A percentile compares a stretch with the other conserved stretches of the same genome.
These are phyloP conservation scores for Coemansia sp. DNA, from an alignment of 192 early-diverging fungal genomes.

Conservation along the genomic window DNA sequence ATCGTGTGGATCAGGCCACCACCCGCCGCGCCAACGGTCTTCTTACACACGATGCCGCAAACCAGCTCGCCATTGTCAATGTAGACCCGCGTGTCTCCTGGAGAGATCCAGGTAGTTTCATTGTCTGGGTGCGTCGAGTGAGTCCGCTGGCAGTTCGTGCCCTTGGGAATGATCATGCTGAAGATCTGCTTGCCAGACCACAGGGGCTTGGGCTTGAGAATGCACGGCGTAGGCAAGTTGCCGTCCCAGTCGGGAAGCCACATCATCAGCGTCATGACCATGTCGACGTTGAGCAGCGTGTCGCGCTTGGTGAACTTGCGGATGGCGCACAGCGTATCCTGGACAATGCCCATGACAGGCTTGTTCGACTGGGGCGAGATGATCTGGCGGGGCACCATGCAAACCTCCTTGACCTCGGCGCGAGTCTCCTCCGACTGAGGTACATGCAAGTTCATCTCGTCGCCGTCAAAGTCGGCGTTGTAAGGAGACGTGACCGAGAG, in stretches of 20 bases:
- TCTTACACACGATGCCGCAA: slow-evolving; percentile 93
- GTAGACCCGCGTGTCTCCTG: slow-evolving; percentile 86
- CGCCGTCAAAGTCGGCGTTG: slow-evolving; percentile 99
- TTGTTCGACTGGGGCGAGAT: slow-evolving; percentile 96
- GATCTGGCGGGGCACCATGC: slow-evolving; percentile 97
- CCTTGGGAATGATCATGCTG: slow-evolving; percentile 87
- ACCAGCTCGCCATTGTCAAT: slow-evolving; percentile 92
- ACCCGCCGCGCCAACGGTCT: slow-evolving; percentile 82
- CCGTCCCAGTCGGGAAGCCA: slow-evolving; percentile 98
- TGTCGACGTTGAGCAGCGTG: slow-evolving; percentile 78
- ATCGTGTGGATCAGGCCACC: slow-evolving; percentile 93
- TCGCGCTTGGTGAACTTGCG: slow-evolving; percentile 95
- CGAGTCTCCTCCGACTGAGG: slow-evolving; percentile 96
- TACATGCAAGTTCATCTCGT: slow-evolving; percentile 99
- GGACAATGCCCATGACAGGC: slow-evolving; percentile 99
- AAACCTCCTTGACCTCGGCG: slow-evolving; percentile 93
- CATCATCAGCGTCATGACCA: slow-evolving; percentile 95
- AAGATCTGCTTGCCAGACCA: slow-evolving; percentile 99
- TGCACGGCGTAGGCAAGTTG: slow-evolving; percentile 84
- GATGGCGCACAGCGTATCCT: slow-evolving; percentile 95
- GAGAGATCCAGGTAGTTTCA: slow-evolving; percentile 73
- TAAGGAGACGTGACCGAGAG: slow-evolving; percentile 97
- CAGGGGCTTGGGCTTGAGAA: slow-evolving; percentile 91
- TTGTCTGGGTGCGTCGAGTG: slow-evolving; percentile 77
- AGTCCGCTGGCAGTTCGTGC: slow-evolving; percentile 83